A percentile compares a stretch with the other conserved stretches of the same genome.
phyloP scores from a whole-genome alignment of 768 basidiomycete species.

The Tricholoma hemisulphureum region DNA sequence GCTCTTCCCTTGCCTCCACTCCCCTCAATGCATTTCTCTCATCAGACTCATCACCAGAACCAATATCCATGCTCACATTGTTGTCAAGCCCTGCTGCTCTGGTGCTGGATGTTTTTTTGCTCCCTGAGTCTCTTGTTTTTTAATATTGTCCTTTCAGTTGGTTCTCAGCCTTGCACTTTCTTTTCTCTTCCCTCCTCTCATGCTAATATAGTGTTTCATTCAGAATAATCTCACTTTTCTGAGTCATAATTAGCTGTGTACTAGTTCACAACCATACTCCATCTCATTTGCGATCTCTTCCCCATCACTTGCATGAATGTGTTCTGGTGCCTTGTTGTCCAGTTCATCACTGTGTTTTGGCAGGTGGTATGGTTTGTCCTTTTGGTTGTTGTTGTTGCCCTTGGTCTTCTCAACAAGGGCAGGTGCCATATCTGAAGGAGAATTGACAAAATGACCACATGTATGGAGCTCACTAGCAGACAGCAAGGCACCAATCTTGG shows the following conservation, averaged over 20 bases:
- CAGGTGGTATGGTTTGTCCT: neutral
- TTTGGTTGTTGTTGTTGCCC: neutral
- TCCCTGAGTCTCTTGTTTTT: neutral
- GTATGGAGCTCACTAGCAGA: neutral
- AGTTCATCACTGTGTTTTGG: neutral
- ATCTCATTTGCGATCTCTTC: slow-evolving; percentile 2
- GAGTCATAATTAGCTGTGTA: neutral
- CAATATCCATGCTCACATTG: neutral
- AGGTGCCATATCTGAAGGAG: neutral
- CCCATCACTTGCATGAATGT: slow-evolving; percentile 2
- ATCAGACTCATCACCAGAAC: slow-evolving; percentile 21
- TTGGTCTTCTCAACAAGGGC: neutral
- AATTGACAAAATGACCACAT: neutral
- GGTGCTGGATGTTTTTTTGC: neutral
- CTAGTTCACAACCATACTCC: slow-evolving; percentile 2
- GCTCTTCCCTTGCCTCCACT: slow-evolving; percentile 10
- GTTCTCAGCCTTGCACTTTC: neutral
- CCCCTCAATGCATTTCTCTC: slow-evolving; percentile 13
- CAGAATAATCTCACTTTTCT: neutral
- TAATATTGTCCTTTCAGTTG: neutral
- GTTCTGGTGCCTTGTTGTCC: neutral
- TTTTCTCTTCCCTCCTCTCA: neutral
- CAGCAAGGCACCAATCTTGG: too few species aligned
- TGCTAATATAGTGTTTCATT: neutral
- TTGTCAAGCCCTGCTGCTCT: neutral